Conservation (phyloP, 768 basidiomycete genomes). For the Fistulinella prunicolor region DNA sequence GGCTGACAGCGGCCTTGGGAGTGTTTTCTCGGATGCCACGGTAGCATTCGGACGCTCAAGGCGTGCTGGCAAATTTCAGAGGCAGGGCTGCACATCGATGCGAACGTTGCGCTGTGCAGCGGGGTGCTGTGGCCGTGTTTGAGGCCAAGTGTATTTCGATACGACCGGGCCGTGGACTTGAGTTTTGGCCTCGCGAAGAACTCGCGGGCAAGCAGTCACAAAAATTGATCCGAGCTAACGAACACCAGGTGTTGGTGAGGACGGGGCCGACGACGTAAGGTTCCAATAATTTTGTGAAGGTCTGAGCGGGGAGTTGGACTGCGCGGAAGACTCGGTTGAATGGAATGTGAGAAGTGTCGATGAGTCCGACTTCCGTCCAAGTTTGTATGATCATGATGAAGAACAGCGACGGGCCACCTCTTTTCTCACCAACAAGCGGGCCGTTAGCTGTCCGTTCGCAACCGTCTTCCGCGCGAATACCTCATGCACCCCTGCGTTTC, state of each 20-base stretch:
- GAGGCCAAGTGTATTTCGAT: not conserved
- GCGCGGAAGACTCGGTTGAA: too few species aligned
- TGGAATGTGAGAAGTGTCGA: not conserved
- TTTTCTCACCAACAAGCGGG: slow-evolving; percentile 3
- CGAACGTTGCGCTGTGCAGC: not conserved
- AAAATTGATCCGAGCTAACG: slow-evolving; percentile 4
- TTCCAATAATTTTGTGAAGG: too few species aligned
- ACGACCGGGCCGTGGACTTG: not conserved
- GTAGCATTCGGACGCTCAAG: not conserved
- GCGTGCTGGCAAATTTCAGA: not conserved
- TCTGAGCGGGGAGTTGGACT: too few species aligned
- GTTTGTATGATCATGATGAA: not conserved
- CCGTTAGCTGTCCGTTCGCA: slow-evolving; percentile 11
- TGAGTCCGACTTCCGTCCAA: slow-evolving; percentile 1
- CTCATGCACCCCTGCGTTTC: slow-evolving; percentile 23
- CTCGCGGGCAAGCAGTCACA: too few species aligned
- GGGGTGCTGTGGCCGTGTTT: not conserved
- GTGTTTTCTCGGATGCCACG: not conserved
- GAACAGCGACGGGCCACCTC: too few species aligned
- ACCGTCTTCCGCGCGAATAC: slow-evolving; percentile 19
- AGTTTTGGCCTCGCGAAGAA: not conserved
- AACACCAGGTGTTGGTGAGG: not conserved
- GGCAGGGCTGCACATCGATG: not conserved
- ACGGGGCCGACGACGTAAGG: slow-evolving; percentile 2
- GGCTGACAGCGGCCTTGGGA: not conserved